Evolutionary conservation across 148 eudicot species (phyloP).

Genomic region (Dianthus caryophyllus): DNA sequence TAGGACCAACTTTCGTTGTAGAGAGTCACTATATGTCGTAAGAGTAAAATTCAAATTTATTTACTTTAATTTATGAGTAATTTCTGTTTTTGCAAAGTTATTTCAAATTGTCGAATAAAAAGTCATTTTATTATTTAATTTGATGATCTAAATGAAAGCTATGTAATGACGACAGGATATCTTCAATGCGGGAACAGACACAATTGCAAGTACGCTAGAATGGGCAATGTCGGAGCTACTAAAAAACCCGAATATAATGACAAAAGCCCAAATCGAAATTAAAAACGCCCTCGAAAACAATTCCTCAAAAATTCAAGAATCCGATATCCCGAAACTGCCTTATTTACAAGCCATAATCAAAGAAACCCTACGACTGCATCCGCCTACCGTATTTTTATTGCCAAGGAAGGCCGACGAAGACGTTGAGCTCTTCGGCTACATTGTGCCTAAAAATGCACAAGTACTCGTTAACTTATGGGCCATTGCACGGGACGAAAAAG

Average conservation of each 20-base stretch:
- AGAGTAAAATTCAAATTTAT: no score
- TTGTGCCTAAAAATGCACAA: slow-evolving; percentile 57
- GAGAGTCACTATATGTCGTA: no score
- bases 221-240: slow-evolving; percentile 29
- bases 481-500: slow-evolving; percentile 52
- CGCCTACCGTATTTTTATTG: slow-evolving; percentile 54
- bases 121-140: not conserved
- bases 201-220: slow-evolving; percentile 26
- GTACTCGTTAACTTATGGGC: slow-evolving; percentile 74
- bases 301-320: slow-evolving; percentile 17
- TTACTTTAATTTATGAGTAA: no score
- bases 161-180: slow-evolving; percentile 20
- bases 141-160: not conserved
- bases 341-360: slow-evolving; percentile 65
- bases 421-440: slow-evolving; percentile 38
- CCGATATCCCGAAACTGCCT: slow-evolving; percentile 43
- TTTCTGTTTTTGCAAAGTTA: no score
- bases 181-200: slow-evolving; percentile 30
- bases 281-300: slow-evolving; percentile 20
- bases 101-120: no score
- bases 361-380: slow-evolving; percentile 54
- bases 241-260: slow-evolving; percentile 19
- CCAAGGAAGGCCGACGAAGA: slow-evolving; percentile 52
- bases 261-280: slow-evolving; percentile 20
- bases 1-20: no score